Percentiles rank a stretch among this genome's conserved stretches.
Conservation (phyloP, 495 filamentous ascomycete species). For the Neurospora sp. region DNA sequence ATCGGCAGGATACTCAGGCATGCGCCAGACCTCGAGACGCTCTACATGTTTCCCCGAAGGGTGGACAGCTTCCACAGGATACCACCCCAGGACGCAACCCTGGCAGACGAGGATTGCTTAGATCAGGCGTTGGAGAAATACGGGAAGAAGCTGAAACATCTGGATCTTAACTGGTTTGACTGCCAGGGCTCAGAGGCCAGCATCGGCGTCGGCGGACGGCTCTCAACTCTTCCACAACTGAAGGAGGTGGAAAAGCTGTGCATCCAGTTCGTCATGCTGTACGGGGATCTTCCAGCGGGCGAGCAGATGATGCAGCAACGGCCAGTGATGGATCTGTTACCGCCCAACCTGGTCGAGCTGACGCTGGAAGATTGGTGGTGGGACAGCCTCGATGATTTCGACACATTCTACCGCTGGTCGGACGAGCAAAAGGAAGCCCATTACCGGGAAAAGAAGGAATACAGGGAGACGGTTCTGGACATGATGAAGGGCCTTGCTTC, state of each 20-base stretch:
- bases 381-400: slow-evolving; percentile 7
- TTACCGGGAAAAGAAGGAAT: slow-evolving; percentile 11
- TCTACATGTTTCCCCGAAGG: slow-evolving; percentile 20
- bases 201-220: slow-evolving; percentile 19
- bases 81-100: background rate
- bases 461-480: slow-evolving; percentile 13
- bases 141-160: slow-evolving; percentile 17
- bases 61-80: background rate
- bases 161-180: slow-evolving; percentile 22
- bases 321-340: slow-evolving; percentile 15
- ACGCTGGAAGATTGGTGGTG: slow-evolving; percentile 28
- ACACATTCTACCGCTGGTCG: slow-evolving; percentile 12
- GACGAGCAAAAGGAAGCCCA: slow-evolving; percentile 8
- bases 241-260: slow-evolving; percentile 14
- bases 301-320: background rate
- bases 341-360: slow-evolving; percentile 22
- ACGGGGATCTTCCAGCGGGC: slow-evolving; percentile 8
- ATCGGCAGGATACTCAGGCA: slow-evolving; percentile 16
- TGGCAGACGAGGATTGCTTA: slow-evolving; percentile 13
- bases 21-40: slow-evolving; percentile 20
- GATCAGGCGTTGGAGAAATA: slow-evolving; percentile 14
- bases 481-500: slow-evolving; percentile 14
- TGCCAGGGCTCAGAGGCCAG: slow-evolving; percentile 7
- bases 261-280: slow-evolving; percentile 18
- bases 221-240: slow-evolving; percentile 14